Conservation (phyloP, 2,329 filamentous ascomycete species). For the Aspergillus phoenicis region DNA sequence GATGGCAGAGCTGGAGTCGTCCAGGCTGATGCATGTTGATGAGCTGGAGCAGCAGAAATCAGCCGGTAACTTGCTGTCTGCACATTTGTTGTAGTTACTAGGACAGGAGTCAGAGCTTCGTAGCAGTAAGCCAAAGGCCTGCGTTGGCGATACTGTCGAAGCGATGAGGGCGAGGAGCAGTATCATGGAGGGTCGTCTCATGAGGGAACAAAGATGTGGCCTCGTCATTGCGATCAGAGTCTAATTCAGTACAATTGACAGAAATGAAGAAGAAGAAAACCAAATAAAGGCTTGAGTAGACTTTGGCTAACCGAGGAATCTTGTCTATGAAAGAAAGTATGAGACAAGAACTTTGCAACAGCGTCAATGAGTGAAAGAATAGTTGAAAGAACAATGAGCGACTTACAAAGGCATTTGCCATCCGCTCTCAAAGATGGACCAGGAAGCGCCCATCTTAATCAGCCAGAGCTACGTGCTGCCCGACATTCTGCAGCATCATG, state of each 20-base stretch:
- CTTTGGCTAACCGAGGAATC: neutral
- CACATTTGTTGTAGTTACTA: slow-evolving; percentile 39
- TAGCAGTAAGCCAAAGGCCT: slow-evolving; percentile 25
- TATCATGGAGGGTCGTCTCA: slow-evolving; percentile 19
- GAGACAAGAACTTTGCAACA: slow-evolving; percentile 7
- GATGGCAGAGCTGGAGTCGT: slow-evolving; percentile 45
- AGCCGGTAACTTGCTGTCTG: slow-evolving; percentile 39
- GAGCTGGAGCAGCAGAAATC: slow-evolving; percentile 49
- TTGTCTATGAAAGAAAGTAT: neutral
- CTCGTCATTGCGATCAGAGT: slow-evolving; percentile 21
- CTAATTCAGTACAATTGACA: neutral
- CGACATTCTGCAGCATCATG: slow-evolving; percentile 19
- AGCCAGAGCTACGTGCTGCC: slow-evolving; percentile 17
- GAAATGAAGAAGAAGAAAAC: neutral
- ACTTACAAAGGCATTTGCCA: neutral
- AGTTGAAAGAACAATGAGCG: slow-evolving; percentile 5
- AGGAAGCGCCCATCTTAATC: neutral
- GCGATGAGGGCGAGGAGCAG: slow-evolving; percentile 29
- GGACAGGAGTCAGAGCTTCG: slow-evolving; percentile 36
- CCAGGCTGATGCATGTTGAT: slow-evolving; percentile 46
- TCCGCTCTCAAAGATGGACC: neutral
- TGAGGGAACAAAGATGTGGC: slow-evolving; percentile 1
- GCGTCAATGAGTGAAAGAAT: neutral
- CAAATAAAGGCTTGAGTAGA: neutral
- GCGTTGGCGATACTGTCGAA: slow-evolving; percentile 23